phyloP scores from a whole-genome alignment of 2,329 filamentous ascomycete species.

The Beauveria medogensis region DNA sequence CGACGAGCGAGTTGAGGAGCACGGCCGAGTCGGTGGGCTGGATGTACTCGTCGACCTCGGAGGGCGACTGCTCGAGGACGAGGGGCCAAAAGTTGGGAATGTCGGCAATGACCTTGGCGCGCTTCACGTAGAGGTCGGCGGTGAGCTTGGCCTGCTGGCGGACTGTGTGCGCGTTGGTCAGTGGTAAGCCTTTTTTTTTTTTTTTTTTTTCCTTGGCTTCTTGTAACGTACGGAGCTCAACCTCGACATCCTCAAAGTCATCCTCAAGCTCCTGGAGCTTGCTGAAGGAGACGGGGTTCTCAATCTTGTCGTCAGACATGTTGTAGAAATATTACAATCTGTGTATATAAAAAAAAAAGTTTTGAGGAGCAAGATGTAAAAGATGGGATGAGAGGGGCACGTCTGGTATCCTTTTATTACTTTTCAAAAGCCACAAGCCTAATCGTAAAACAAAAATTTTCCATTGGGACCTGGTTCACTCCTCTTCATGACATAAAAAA shows the following conservation, averaged over 20 bases:
- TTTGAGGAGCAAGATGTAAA: neutral
- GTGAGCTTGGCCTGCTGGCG: slow-evolving; percentile 63
- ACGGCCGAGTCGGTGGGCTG: slow-evolving; percentile 70
- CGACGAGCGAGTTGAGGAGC: slow-evolving; percentile 59
- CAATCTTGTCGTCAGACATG: slow-evolving; percentile 17
- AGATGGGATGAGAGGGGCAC: neutral
- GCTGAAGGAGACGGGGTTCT: slow-evolving; percentile 55
- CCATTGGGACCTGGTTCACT: neutral
- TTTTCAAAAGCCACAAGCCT: neutral
- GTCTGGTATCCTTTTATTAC: neutral
- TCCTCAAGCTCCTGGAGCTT: slow-evolving; percentile 72
- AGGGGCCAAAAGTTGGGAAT: slow-evolving; percentile 93
- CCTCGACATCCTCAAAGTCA: slow-evolving; percentile 76
- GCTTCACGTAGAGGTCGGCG: slow-evolving; percentile 66
- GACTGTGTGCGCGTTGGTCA: slow-evolving; percentile 38
- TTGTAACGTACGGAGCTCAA: slow-evolving; percentile 62
- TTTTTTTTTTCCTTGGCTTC: neutral
- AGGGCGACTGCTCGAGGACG: slow-evolving; percentile 78
- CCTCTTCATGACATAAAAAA: slow-evolving; percentile 9
- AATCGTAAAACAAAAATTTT: neutral
- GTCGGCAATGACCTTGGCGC: slow-evolving; percentile 58
- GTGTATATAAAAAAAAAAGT: neutral
- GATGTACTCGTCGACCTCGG: slow-evolving; percentile 82
- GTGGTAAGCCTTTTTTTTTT: neutral
- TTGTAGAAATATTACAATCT: neutral